Percentiles rank a stretch among this genome's conserved stretches.
These are phyloP conservation scores for Talaromyces islandicus DNA, from an alignment of 2,329 filamentous ascomycete genomes.

Conservation along the genomic window DNA sequence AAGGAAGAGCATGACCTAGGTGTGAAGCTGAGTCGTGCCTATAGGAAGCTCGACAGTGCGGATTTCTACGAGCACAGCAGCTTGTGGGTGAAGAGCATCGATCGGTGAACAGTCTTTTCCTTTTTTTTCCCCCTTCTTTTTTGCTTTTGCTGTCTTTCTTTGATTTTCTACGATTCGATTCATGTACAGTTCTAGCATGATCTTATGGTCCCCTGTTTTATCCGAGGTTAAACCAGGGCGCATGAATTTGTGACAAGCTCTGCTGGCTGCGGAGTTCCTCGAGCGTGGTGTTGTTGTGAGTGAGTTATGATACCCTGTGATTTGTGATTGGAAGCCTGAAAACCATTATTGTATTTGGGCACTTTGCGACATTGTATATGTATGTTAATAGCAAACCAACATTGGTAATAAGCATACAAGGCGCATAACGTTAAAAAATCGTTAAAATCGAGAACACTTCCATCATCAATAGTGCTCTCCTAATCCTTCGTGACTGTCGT, in stretches of 20 bases:
- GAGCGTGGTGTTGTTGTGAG: slow-evolving; percentile 8
- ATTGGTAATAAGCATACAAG: neutral
- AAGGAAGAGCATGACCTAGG: slow-evolving; percentile 74
- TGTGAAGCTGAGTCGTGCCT: slow-evolving; percentile 65
- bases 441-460: neutral
- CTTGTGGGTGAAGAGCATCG: slow-evolving; percentile 74
- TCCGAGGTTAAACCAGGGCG: neutral
- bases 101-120: slow-evolving; percentile 23
- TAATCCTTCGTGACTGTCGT: neutral
- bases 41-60: slow-evolving; percentile 67
- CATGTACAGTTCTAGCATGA: neutral
- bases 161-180: neutral
- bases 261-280: neutral
- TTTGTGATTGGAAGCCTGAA: neutral
- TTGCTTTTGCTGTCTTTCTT: neutral
- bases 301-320: neutral
- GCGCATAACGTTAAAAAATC: neutral
- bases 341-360: neutral
- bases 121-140: neutral
- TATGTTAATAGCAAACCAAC: neutral
- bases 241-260: neutral
- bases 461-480: neutral
- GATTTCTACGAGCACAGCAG: slow-evolving; percentile 47
- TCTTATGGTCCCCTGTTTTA: neutral
- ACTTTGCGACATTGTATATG: neutral